A percentile compares a stretch with the other conserved stretches of the same genome.
Evolutionary conservation across 2,329 filamentous ascomycete genomes (phyloP).

Genomic region (Leptographium galeiforme): DNA sequence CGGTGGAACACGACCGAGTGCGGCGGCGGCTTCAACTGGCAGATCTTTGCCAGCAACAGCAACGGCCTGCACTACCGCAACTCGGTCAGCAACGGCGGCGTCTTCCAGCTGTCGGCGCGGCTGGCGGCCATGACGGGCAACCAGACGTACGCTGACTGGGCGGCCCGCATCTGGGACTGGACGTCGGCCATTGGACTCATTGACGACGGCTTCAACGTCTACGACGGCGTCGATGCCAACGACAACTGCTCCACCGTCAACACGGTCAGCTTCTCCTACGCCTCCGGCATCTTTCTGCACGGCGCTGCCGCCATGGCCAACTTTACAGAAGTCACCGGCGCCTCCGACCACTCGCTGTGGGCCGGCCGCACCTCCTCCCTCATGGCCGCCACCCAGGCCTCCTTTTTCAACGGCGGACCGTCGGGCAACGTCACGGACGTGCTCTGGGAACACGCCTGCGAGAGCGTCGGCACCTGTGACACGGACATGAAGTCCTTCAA

Average conservation of each 20-base stretch:
- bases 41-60: slow-evolving; percentile 62
- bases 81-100: slow-evolving; percentile 65
- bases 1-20: slow-evolving; percentile 60
- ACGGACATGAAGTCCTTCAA: slow-evolving; percentile 57
- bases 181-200: slow-evolving; percentile 42
- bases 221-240: slow-evolving; percentile 45
- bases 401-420: slow-evolving; percentile 14
- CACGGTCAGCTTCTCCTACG: slow-evolving; percentile 49
- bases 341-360: slow-evolving; percentile 31
- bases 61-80: slow-evolving; percentile 77
- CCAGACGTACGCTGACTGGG: slow-evolving; percentile 53
- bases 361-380: slow-evolving; percentile 35
- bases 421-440: slow-evolving; percentile 39
- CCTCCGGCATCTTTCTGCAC: slow-evolving; percentile 51
- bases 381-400: slow-evolving; percentile 28
- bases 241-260: slow-evolving; percentile 41
- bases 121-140: slow-evolving; percentile 58
- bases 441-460: slow-evolving; percentile 57
- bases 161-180: slow-evolving; percentile 55
- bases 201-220: slow-evolving; percentile 39
- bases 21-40: slow-evolving; percentile 64
- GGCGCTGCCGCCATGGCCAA: slow-evolving; percentile 53
- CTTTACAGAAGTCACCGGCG: slow-evolving; percentile 26
- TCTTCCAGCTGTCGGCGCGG: slow-evolving; percentile 69
- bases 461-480: slow-evolving; percentile 41